Base-by-base conservation (phyloP, 1,284 basidiomycete genomes). In the Pholiota adiposa region DNA sequence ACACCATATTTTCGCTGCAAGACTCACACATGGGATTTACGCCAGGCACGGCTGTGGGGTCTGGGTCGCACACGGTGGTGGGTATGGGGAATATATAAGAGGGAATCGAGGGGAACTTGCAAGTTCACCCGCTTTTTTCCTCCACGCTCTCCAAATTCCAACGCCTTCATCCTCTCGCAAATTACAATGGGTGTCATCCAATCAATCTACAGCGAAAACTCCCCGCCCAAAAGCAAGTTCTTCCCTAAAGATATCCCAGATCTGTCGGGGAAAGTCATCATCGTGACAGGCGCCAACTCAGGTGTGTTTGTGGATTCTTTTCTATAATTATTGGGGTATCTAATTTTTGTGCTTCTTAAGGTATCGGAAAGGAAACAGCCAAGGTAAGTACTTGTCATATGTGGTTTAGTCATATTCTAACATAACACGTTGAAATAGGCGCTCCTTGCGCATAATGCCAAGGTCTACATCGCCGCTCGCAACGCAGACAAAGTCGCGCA, bases 381-480 rank as follows among this genome's bases (percentile, higher is more conserved):
- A 60, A 64, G 44, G 64, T 51, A 46, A 48, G 51, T 29, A 38
- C 5, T 33, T 21, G 23, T 14, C 21, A 31, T 31, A 31, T 4
- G 4, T 5, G 11, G 11, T 31, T 31, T 11, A 5, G 11, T 31
- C 29, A 31, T 31, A 31, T 11, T 31, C 29, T 31, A 11, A 31
- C 29, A 31, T 11, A 11, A 4, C 11, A 31, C 29, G 5, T 44
- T 9, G 46, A 40, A 29, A 36, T 25, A 83, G 80, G 80, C 76
- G 14, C 75, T 89, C 12, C 77, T 90, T 44, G 64, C 73, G 19
- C 80, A 80, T 58, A 83, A 85, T 46, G 87, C 87, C 12, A 87
- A 79, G 57, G 89, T 92, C 0, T 90, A 88, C 68, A 76, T 90
- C 63, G 85, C 84, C 2, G 78, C 79, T 19, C 78, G 89, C 16